Evolutionary conservation across 768 basidiomycete genomes (phyloP).

Genomic region (Zangia roseola): DNA sequence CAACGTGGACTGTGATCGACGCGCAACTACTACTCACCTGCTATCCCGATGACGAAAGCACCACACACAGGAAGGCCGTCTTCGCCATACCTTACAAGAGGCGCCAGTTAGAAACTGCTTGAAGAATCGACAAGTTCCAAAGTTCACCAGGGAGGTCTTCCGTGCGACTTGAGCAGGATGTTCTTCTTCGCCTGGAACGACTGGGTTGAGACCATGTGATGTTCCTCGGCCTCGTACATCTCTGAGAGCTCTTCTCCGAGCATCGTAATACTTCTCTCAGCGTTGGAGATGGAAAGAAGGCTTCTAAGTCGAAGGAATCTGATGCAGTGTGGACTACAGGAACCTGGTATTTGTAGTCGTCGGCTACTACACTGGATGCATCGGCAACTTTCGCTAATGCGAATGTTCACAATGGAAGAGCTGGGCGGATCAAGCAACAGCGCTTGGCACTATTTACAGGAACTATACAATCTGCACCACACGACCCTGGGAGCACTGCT

Average conservation of each 20-base stretch:
- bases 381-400: not conserved
- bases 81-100: slow-evolving; percentile 64
- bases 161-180: slow-evolving; percentile 78
- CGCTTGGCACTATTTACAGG: not conserved
- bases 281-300: slow-evolving; percentile 1
- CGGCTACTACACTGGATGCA: slow-evolving; percentile 25
- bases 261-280: slow-evolving; percentile 14
- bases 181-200: slow-evolving; percentile 54
- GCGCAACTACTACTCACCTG: slow-evolving; percentile 48
- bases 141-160: slow-evolving; percentile 76
- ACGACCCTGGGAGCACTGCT: not conserved
- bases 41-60: slow-evolving; percentile 84
- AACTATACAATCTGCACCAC: not conserved
- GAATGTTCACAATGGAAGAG: slow-evolving; percentile 2
- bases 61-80: slow-evolving; percentile 67
- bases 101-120: slow-evolving; percentile 11
- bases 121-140: slow-evolving; percentile 6
- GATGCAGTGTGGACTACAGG: not conserved
- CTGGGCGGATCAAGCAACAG: not conserved
- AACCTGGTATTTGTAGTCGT: slow-evolving; percentile 30
- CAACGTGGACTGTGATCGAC: not conserved
- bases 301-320: not conserved
- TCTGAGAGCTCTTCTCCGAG: slow-evolving; percentile 28
- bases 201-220: slow-evolving; percentile 14
- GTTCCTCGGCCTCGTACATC: slow-evolving; percentile 20